phyloP scores from a whole-genome alignment of 176 grass and related monocot species.

The Oryza meridionalis region DNA sequence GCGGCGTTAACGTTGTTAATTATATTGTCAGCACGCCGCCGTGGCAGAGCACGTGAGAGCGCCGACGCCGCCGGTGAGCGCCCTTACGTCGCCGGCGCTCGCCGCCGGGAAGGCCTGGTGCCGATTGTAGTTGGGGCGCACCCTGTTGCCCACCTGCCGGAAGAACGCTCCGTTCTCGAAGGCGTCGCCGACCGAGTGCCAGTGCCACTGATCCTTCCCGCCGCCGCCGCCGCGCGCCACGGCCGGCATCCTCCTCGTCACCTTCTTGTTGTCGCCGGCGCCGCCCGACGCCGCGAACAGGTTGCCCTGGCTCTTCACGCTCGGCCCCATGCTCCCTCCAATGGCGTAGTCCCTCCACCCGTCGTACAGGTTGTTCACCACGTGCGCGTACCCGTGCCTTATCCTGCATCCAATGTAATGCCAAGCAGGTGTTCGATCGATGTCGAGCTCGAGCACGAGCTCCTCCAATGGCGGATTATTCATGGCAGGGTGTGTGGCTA shows the following conservation, averaged over 20 bases:
- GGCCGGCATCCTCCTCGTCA: slow-evolving; percentile 51
- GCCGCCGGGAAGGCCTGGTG: slow-evolving; percentile 59
- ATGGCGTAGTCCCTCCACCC: slow-evolving; percentile 87
- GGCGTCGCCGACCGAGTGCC: slow-evolving; percentile 64
- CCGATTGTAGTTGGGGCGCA: slow-evolving; percentile 56
- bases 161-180: slow-evolving; percentile 81
- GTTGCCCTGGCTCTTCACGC: slow-evolving; percentile 81
- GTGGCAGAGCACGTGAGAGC: slow-evolving; percentile 52
- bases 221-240: background rate
- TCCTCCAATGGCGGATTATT: no score
- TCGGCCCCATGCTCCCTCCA: slow-evolving; percentile 72
- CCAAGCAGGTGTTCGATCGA: background rate
- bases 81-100: slow-evolving; percentile 36
- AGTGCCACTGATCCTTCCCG: slow-evolving; percentile 49
- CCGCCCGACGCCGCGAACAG: slow-evolving; percentile 61
- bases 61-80: slow-evolving; percentile 65
- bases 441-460: no score
- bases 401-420: slow-evolving; percentile 45
- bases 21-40: slow-evolving; percentile 42
- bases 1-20: no score
- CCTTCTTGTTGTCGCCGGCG: slow-evolving; percentile 50
- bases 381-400: slow-evolving; percentile 74
- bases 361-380: slow-evolving; percentile 80
- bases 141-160: slow-evolving; percentile 54
- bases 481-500: no score